Evolutionary conservation across 257 asterid species (phyloP), one percentile per base, ranked within the genome.

Genomic region (Parsonsia alboflavescens): DNA sequence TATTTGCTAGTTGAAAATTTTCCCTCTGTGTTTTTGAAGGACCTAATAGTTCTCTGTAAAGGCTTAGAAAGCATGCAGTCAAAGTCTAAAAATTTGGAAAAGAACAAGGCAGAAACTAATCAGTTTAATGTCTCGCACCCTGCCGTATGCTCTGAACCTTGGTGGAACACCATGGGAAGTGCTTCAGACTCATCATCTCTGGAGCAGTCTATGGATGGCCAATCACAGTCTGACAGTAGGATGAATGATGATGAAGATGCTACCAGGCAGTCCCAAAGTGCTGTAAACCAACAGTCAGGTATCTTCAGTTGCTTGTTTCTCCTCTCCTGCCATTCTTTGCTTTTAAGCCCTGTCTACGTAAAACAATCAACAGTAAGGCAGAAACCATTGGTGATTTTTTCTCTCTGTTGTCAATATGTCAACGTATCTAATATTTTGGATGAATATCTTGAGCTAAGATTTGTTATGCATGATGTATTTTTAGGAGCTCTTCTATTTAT

Each of bases 171-270:
- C 68, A 65, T 39, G 79, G 89, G 84, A 75, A 84, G 70, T 79
- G 89, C 78, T 59, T 90, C 96, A 69, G 97, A 93, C 65, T 87
- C 97, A 21, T 88, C 94, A 42, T 89, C 96, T 2, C 75, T 74
- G 77, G 96, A 92, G 80, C 93, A 87, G 58, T 90, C 93, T 52
- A 82, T 65, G 73, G 96, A 89, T 68, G 90, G 79, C 21, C 90
- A 84, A 49, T 92, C 96, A 42, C 96, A 85, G 42, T 88, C 97
- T 58, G 94, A 84, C 75, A 87, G 86, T 77, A 84, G 82, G 68
- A 64, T 80, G 58, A 87, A 87, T 77, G 88, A 88, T 71, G 93
- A 85, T 48, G 96, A 86, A 71, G 93, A 79, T 73, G 79, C 82
- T 63, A 74, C 80, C 64, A 89, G 85, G 75, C 85, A 78, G 69